Evolutionary conservation across 768 basidiomycete species (phyloP).

Genomic region (Pluteus cervinus): DNA sequence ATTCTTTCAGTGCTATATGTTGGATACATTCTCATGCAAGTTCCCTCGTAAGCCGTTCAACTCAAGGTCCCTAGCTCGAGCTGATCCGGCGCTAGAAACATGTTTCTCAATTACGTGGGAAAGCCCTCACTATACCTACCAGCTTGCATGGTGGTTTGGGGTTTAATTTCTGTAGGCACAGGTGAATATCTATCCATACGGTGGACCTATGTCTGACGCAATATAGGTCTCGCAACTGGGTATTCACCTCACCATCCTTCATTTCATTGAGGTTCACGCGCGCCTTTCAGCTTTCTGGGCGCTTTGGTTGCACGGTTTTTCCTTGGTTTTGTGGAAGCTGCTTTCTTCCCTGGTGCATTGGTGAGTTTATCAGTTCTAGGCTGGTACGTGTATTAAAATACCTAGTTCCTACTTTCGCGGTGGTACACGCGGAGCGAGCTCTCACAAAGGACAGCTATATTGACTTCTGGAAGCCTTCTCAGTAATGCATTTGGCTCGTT

Average conservation of each 20-base stretch:
- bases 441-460: slow-evolving; percentile 59
- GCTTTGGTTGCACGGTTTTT: slow-evolving; percentile 68
- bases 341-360: slow-evolving; percentile 66
- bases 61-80: slow-evolving; percentile 2
- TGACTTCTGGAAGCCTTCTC: slow-evolving; percentile 69
- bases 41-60: slow-evolving; percentile 49
- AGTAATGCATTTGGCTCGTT: slow-evolving; percentile 80
- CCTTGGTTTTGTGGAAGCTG: slow-evolving; percentile 69
- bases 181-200: slow-evolving; percentile 23
- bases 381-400: too few species aligned
- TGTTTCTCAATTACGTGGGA: slow-evolving; percentile 59
- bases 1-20: slow-evolving; percentile 58
- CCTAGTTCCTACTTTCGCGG: slow-evolving; percentile 52
- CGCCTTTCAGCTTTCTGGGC: slow-evolving; percentile 46
- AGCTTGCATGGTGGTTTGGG: slow-evolving; percentile 62
- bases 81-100: slow-evolving; percentile 39
- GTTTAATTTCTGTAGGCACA: slow-evolving; percentile 42
- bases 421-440: slow-evolving; percentile 75
- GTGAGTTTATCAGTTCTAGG: too few species aligned
- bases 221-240: slow-evolving; percentile 36
- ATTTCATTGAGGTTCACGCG: neutral
- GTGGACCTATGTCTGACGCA: neutral
- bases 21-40: slow-evolving; percentile 68
- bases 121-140: slow-evolving; percentile 62
- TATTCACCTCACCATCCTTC: slow-evolving; percentile 8